These are phyloP conservation scores for Volvariella volvacea DNA, from an alignment of 1,284 basidiomycete genomes.

Conservation along the genomic window DNA sequence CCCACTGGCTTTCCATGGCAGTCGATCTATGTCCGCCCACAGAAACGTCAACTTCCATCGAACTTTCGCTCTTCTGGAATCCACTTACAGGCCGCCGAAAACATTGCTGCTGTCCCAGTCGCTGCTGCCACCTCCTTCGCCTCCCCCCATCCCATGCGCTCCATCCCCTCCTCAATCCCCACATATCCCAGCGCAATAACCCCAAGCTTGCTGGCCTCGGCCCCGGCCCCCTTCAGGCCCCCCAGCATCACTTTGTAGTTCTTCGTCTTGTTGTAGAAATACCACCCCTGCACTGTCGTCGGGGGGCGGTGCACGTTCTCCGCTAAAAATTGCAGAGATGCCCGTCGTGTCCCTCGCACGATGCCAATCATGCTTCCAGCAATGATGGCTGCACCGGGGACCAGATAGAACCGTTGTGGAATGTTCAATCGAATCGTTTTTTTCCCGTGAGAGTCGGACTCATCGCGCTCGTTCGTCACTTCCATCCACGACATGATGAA, in stretches of 20 bases:
- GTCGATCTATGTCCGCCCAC: slow-evolving; percentile 40
- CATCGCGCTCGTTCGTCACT: not conserved
- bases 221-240: slow-evolving; percentile 61
- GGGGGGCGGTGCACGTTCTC: slow-evolving; percentile 74
- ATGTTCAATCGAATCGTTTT: slow-evolving; percentile 26
- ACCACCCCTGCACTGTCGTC: slow-evolving; percentile 80
- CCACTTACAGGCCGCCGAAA: slow-evolving; percentile 59
- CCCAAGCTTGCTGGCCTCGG: slow-evolving; percentile 51
- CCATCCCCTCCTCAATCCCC: slow-evolving; percentile 57
- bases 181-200: slow-evolving; percentile 57
- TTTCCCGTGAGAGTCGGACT: slow-evolving; percentile 13
- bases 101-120: slow-evolving; percentile 51
- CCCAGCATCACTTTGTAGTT: slow-evolving; percentile 78
- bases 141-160: slow-evolving; percentile 42
- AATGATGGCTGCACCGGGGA: slow-evolving; percentile 52
- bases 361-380: slow-evolving; percentile 63
- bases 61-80: slow-evolving; percentile 5
- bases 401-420: slow-evolving; percentile 29
- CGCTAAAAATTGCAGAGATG: slow-evolving; percentile 51
- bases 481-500: not conserved
- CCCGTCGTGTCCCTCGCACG: slow-evolving; percentile 60
- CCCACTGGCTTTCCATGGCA: slow-evolving; percentile 44
- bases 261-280: slow-evolving; percentile 89
- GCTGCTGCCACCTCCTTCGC: slow-evolving; percentile 58
- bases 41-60: slow-evolving; percentile 4